These are phyloP conservation scores for Lithohypha guttulata DNA, from an alignment of 2,329 filamentous ascomycete genomes.

Conservation along the genomic window DNA sequence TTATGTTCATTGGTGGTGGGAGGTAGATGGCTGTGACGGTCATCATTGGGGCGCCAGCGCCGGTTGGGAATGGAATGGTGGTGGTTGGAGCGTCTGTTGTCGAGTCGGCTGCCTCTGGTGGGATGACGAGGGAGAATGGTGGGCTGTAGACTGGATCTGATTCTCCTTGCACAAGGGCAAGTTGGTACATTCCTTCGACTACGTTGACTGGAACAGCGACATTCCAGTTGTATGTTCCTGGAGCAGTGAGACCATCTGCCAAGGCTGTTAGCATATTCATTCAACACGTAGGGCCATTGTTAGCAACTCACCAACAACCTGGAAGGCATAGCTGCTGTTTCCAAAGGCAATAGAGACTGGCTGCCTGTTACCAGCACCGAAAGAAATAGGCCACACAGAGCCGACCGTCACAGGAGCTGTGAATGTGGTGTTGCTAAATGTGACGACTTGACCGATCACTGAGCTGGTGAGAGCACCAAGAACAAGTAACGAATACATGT, in stretches of 20 bases:
- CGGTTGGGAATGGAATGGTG: conserved; percentile 1
- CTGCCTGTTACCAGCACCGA: conserved; percentile 13
- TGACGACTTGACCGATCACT: conserved; percentile 13
- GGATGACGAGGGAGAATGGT: conserved; percentile 1
- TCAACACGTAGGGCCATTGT: not conserved
- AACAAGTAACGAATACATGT: conserved; percentile 10
- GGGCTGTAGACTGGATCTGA: conserved; percentile 3
- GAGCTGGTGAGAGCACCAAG: conserved; percentile 13
- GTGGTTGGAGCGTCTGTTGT: conserved; percentile 1
- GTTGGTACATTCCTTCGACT: conserved; percentile 15
- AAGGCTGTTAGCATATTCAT: no score
- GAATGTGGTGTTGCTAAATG: conserved; percentile 16
- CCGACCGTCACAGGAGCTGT: conserved; percentile 12
- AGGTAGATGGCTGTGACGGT: conserved; percentile 8
- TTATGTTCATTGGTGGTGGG: not conserved
- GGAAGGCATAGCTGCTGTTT: conserved; percentile 13
- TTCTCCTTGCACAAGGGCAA: conserved; percentile 15
- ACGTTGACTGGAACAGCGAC: conserved; percentile 14
- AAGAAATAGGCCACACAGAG: conserved; percentile 15
- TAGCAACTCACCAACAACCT: conserved; percentile 16
- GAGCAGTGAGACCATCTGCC: conserved; percentile 11
- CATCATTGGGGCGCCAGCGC: not conserved
- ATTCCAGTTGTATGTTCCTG: conserved; percentile 15
- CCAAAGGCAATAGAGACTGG: conserved; percentile 16
- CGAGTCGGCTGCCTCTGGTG: not conserved